Conservation (phyloP, 352 stramenopile genomes). For the Pythium monospermum region DNA sequence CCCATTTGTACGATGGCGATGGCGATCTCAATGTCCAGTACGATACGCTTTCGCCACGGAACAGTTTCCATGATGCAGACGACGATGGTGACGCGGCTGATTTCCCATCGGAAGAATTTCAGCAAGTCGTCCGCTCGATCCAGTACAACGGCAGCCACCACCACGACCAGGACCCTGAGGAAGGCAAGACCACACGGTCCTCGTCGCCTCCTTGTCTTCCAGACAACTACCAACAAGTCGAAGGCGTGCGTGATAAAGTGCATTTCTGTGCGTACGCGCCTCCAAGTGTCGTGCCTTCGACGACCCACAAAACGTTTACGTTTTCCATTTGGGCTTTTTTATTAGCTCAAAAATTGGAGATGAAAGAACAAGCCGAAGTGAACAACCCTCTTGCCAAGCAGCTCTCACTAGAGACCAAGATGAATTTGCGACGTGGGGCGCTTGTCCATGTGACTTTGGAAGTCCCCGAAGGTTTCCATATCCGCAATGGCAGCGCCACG, state of each 20-base stretch:
- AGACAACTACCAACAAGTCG: conserved; percentile 37
- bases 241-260: conserved; percentile 55
- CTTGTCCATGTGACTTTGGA: conserved; percentile 74
- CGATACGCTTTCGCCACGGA: conserved; percentile 46
- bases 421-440: conserved; percentile 65
- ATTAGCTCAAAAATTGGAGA: conserved; percentile 58
- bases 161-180: conserved; percentile 7
- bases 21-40: too few species aligned
- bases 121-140: conserved; percentile 73
- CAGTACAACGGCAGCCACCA: conserved; percentile 28
- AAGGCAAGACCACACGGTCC: too few species aligned
- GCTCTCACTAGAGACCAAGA: conserved; percentile 58
- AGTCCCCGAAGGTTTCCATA: conserved; percentile 49
- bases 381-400: conserved; percentile 31
- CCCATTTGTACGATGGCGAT: too few species aligned
- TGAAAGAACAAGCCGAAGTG: conserved; percentile 47
- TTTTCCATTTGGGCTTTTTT: conserved; percentile 78
- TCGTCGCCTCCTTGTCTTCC: conserved; percentile 14
- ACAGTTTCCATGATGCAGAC: conserved; percentile 50
- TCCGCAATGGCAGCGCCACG: conserved; percentile 54
- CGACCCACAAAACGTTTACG: conserved; percentile 52
- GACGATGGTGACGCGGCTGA: too few species aligned
- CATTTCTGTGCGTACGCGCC: conserved; percentile 76
- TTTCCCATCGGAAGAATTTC: conserved; percentile 67
- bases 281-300: conserved; percentile 48